A percentile compares a stretch with the other conserved stretches of the same genome.
These are phyloP conservation scores for Croton laevigatus DNA, from an alignment of 441 rosid genomes.

Conservation along the genomic window DNA sequence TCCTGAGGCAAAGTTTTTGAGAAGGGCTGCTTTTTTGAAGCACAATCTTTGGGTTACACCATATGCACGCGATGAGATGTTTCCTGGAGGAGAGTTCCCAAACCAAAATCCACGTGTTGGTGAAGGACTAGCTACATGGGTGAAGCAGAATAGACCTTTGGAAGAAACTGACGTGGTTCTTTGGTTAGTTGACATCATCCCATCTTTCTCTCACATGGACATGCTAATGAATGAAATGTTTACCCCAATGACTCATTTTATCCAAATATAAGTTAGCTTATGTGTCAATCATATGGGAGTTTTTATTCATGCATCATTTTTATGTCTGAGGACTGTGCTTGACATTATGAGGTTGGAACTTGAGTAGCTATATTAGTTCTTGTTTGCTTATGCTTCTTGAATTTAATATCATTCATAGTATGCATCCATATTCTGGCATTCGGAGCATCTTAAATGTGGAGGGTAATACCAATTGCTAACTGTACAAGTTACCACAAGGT, in stretches of 20 bases:
- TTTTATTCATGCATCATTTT: too few relatives aligned
- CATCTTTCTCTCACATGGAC: neutral
- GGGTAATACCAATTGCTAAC: too few relatives aligned
- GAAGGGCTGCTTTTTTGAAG: conserved; percentile 81
- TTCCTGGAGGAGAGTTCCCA: conserved; percentile 90
- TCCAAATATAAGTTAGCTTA: neutral
- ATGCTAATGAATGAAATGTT: neutral
- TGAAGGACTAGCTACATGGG: conserved; percentile 84
- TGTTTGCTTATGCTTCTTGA: neutral
- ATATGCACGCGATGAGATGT: conserved; percentile 54
- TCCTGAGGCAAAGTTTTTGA: conserved; percentile 68
- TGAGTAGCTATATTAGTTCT: neutral
- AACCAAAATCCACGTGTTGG: conserved; percentile 84
- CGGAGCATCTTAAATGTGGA: too few relatives aligned
- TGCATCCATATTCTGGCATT: neutral
- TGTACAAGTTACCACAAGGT: too few relatives aligned
- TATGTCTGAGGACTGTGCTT: neutral
- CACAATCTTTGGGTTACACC: conserved; percentile 86
- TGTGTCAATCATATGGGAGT: neutral
- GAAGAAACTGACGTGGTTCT: conserved; percentile 81
- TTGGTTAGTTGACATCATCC: conserved; percentile 41
- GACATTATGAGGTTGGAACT: neutral
- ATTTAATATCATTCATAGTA: neutral
- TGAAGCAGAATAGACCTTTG: conserved; percentile 65
- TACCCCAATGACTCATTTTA: neutral